Base-by-base conservation (phyloP, 2,329 filamentous ascomycete genomes). In the Lachnellula hyalina region DNA sequence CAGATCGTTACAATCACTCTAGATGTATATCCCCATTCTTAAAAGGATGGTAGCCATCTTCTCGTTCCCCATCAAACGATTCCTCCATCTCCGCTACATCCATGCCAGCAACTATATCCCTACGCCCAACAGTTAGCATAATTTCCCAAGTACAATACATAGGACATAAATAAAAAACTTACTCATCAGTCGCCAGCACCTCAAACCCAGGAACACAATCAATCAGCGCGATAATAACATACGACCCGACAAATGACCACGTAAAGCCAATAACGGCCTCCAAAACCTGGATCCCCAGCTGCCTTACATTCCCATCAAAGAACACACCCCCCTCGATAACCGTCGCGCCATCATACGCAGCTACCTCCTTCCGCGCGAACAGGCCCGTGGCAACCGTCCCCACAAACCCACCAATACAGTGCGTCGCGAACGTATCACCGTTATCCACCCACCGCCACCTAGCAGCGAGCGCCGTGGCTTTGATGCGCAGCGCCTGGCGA, bases 381-480 rank as follows among this genome's bases (percentile, higher is more conserved):
- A 78, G 67, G 0, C 78, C 77, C 0, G 77, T 80, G 4, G 71
- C 71, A 12, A 80, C 73, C 0, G 78, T 81, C 0, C 75, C 77
- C 0, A 77, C 63, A 5, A 80, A 68, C 0, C 78, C 78, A 17
- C 77, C 77, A 11, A 80, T 67, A 59, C 77, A 80, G 56, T 80
- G 77, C 4, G 77, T 80, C 5, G 78, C 78, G 61, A 80, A 80
- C 0, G 77, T 80, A 62, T 81, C 78, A 1, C 77, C 78, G 56
- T 79, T 79, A 57, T 80, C 78, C 0, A 81, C 77, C 78, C 77
- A 81, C 35, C 73, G 68, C 67, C 71, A 73, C 2, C 70, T 65
- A n/a, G 70, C 66, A 5, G 78, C 77, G 32, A 73, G 67, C 14
- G 75, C 71, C 2, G 75, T 79, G 56, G 75, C 78, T 63, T 81